Evolutionary conservation across 352 stramenopile genomes (phyloP).

Genomic region (Blastocystis sp.): DNA sequence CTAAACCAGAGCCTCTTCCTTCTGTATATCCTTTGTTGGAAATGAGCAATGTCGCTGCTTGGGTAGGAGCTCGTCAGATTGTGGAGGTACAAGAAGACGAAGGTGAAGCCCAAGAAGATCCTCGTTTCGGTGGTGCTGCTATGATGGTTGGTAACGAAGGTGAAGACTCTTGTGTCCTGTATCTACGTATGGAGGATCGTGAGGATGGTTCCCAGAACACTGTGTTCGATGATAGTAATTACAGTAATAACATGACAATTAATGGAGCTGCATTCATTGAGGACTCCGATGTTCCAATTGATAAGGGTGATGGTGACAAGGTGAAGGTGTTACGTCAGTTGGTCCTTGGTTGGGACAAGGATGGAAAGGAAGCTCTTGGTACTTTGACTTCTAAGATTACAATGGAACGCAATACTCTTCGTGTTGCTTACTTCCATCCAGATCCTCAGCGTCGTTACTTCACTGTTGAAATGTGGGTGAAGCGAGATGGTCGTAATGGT

Average conservation of each 20-base stretch:
- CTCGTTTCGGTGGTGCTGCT: constrained; percentile 51
- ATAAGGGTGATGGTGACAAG: constrained; percentile 61
- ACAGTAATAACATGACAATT: constrained; percentile 60
- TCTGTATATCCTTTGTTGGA: constrained; percentile 35
- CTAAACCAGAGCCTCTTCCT: constrained; percentile 49
- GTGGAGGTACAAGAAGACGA: constrained; percentile 55
- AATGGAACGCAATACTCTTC: constrained; percentile 42
- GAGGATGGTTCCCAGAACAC: not conserved
- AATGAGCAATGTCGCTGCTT: constrained; percentile 56
- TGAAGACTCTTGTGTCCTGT: constrained; percentile 57
- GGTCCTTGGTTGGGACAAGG: constrained; percentile 60
- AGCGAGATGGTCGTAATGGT: constrained; percentile 37
- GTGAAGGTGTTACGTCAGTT: constrained; percentile 45
- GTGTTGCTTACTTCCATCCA: constrained; percentile 55
- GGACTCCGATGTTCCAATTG: not conserved
- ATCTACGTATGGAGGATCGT: constrained; percentile 56
- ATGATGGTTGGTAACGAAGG: constrained; percentile 61
- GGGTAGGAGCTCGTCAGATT: constrained; percentile 58
- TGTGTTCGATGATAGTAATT: constrained; percentile 56
- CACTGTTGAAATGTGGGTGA: constrained; percentile 62
- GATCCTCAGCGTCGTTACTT: constrained; percentile 59
- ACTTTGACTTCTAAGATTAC: constrained; percentile 48
- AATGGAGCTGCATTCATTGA: constrained; percentile 33
- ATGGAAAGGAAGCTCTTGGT: constrained; percentile 52
- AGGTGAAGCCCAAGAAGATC: constrained; percentile 41